phyloP scores from a whole-genome alignment of 1,284 basidiomycete species.

The Neolentinus lepideus region DNA sequence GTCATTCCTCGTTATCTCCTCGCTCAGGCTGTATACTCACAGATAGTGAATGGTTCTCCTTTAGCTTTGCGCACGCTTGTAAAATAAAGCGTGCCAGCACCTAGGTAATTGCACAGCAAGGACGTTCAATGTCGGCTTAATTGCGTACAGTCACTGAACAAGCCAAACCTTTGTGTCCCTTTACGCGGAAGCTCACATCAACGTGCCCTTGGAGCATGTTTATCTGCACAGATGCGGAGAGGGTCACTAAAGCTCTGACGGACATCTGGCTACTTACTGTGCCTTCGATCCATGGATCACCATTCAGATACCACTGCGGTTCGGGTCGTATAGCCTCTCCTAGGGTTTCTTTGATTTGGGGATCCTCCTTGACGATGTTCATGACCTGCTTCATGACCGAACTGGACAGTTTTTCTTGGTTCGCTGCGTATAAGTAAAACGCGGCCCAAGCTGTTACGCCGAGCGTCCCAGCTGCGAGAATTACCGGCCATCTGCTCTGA shows the following conservation, averaged over 20 bases:
- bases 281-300: conserved; percentile 65
- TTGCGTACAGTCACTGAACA: background rate
- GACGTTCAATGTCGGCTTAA: background rate
- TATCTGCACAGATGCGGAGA: conserved; percentile 40
- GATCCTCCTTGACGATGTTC: conserved; percentile 45
- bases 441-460: conserved; percentile 59
- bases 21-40: conserved; percentile 32
- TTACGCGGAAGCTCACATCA: conserved; percentile 68
- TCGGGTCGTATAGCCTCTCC: conserved; percentile 67
- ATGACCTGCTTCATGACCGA: conserved; percentile 66
- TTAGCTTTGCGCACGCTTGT: conserved; percentile 76
- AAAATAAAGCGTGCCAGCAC: conserved; percentile 70
- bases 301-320: conserved; percentile 72
- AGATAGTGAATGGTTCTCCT: conserved; percentile 58
- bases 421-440: conserved; percentile 64
- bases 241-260: background rate
- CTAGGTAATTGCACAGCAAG: conserved; percentile 23
- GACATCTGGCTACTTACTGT: conserved; percentile 35
- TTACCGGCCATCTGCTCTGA: conserved; percentile 35
- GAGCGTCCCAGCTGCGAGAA: conserved; percentile 40
- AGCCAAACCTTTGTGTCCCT: conserved; percentile 56
- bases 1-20: background rate
- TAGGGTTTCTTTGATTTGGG: conserved; percentile 41
- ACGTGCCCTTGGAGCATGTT: conserved; percentile 69
- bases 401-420: conserved; percentile 72